A percentile compares a stretch with the other conserved stretches of the same genome.
Conservation (phyloP, 2,329 filamentous ascomycete species). For the Exophiala dermatitidis region DNA sequence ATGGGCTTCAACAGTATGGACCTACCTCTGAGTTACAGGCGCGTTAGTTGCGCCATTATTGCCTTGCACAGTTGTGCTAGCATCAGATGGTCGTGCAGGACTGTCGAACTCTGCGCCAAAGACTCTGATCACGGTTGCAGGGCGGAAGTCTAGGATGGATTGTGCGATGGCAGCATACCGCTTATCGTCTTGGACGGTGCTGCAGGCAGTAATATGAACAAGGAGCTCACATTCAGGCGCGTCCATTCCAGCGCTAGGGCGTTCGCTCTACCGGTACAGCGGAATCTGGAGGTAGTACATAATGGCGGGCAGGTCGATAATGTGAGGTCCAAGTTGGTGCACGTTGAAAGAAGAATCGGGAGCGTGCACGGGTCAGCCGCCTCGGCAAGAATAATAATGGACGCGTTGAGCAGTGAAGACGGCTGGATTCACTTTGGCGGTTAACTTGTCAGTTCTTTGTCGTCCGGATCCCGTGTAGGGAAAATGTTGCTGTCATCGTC, state of each 20-base stretch:
- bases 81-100: not conserved
- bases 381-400: too few species aligned
- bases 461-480: too few species aligned
- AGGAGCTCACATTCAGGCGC: slow-evolving; percentile 32
- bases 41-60: not conserved
- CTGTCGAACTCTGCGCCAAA: slow-evolving; percentile 11
- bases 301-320: too few species aligned
- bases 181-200: slow-evolving; percentile 33
- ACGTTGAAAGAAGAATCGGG: too few species aligned
- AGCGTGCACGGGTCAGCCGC: too few species aligned
- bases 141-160: slow-evolving; percentile 33
- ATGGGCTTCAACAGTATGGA: not conserved
- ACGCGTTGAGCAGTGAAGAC: too few species aligned
- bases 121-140: slow-evolving; percentile 27
- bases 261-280: not conserved
- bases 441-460: too few species aligned
- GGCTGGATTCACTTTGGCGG: too few species aligned
- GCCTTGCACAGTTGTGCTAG: not conserved
- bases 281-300: not conserved
- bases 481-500: too few species aligned
- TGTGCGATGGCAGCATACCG: slow-evolving; percentile 35
- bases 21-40: slow-evolving; percentile 5
- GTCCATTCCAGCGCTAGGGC: slow-evolving; percentile 5
- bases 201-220: slow-evolving; percentile 38
- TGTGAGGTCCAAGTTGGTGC: too few species aligned